A percentile compares a stretch with the other conserved stretches of the same genome.
phyloP scores from a whole-genome alignment of 768 basidiomycete genomes.

The Suillus fuscotomentosus region DNA sequence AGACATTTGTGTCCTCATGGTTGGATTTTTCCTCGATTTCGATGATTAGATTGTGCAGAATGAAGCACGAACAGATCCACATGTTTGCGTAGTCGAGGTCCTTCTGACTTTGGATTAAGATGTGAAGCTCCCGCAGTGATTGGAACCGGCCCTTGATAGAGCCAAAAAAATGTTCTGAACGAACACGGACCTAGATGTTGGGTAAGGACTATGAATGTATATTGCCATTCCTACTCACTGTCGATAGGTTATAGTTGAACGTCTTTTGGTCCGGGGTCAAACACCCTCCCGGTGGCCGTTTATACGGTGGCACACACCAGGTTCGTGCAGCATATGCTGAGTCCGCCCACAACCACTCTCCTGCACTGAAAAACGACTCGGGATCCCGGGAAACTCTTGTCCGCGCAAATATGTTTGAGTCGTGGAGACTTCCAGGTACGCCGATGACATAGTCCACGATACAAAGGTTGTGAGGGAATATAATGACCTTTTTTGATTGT shows the following conservation, averaged over 20 bases:
- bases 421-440: conserved; percentile 12
- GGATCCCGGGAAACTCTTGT: neutral
- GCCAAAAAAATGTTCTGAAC: neutral
- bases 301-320: conserved; percentile 7
- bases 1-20: too few species aligned
- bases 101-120: neutral
- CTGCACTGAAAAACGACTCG: conserved; percentile 2
- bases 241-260: neutral
- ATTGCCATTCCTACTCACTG: neutral
- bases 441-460: conserved; percentile 14
- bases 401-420: conserved; percentile 5
- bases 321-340: conserved; percentile 7
- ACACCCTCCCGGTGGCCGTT: neutral
- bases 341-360: conserved; percentile 15
- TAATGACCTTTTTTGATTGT: conserved; percentile 3
- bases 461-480: conserved; percentile 10
- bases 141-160: conserved; percentile 2
- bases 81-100: neutral
- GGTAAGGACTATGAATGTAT: neutral
- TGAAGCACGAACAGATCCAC: neutral
- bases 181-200: neutral
- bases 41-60: too few species aligned
- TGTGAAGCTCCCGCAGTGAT: neutral
- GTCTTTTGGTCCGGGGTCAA: neutral
- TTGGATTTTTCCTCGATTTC: too few species aligned